Base-by-base conservation (phyloP, 2,329 filamentous ascomycete species). In the Ophiosphaerella narmari region DNA sequence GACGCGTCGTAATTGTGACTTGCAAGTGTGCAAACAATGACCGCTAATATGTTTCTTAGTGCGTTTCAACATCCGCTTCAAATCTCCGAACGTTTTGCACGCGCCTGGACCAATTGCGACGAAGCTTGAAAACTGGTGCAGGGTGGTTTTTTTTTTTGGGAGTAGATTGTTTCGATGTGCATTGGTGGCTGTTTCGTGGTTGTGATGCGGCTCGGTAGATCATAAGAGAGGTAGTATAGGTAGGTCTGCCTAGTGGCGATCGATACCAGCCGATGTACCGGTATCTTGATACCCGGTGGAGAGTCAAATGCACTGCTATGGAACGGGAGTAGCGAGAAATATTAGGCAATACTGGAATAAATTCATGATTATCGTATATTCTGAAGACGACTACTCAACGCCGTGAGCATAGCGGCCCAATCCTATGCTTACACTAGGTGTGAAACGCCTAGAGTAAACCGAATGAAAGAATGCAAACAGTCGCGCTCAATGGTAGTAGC, bases 401-500 rank as follows among this genome's bases (percentile, higher is more conserved):
- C 24, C 26, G 16, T 41, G 24, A 32, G 32, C 23, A n/a, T 18
- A 33, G 18, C 7, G 8, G 33, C 23, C 9, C 14, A 29, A 23
- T 34, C 5, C 21, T 26, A 24, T 34, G 24, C 33, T 16, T n/a
- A 36, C 35, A 23, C 32, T 21, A 26, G 12, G 29, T 11, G 18
- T 8, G 12, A 31, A 46, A 46, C 44, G 14, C 31, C 36, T 11
- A 3, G 11, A 29, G 26, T 23, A 32, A 24, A 5, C 39, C 14
- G 12, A 42, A 13, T 16, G 7, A 26, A 32, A 21, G 11, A 24
- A 24, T 21, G 13, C 9, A n/a, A 46, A 29, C 48, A 56, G 40
- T 48, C 18, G 18, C 18, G 18, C 18, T 21, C 18, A 40, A n/a
- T 54, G 57, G 36, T 46, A 54, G 36, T 46, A 54, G 29, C 54